phyloP scores from a whole-genome alignment of 257 asterid genomes.

The Apocynum venetum region DNA sequence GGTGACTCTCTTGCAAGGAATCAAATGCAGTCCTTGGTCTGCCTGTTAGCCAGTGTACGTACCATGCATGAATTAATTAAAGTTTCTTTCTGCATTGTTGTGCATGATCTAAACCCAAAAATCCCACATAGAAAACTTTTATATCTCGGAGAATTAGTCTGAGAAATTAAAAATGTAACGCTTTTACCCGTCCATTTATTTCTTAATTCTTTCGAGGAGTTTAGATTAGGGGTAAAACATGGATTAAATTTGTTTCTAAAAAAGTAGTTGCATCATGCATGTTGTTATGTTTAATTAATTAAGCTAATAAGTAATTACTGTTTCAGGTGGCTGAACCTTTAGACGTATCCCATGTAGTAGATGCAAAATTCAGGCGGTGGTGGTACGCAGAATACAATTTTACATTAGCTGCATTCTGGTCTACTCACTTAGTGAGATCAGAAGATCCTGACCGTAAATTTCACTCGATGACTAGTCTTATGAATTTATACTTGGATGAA shows the following conservation, averaged over 20 bases:
- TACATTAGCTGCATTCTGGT: conserved; percentile 48
- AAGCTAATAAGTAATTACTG: background rate
- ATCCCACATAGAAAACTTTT: no score
- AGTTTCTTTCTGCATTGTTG: background rate
- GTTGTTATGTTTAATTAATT: no score
- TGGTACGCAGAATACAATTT: conserved; percentile 43
- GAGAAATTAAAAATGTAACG: no score
- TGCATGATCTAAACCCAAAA: background rate
- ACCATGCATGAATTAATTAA: background rate
- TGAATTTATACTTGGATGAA: conserved; percentile 67
- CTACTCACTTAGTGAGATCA: conserved; percentile 45
- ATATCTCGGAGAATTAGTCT: no score
- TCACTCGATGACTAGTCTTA: conserved; percentile 34
- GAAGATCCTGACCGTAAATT: conserved; percentile 36
- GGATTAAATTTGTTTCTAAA: no score
- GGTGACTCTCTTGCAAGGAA: conserved; percentile 34
- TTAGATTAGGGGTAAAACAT: no score
- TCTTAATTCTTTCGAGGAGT: no score
- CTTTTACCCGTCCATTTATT: no score
- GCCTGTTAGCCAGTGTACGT: conserved; percentile 28
- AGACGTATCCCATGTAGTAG: conserved; percentile 40
- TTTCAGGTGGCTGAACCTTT: conserved; percentile 52
- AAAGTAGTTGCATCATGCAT: no score
- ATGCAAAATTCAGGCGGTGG: conserved; percentile 44
- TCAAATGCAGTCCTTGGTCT: conserved; percentile 35